A percentile compares a stretch with the other conserved stretches of the same genome.
phyloP scores from a whole-genome alignment of 2,329 filamentous ascomycete species.

The Fusarium lyarnte region DNA sequence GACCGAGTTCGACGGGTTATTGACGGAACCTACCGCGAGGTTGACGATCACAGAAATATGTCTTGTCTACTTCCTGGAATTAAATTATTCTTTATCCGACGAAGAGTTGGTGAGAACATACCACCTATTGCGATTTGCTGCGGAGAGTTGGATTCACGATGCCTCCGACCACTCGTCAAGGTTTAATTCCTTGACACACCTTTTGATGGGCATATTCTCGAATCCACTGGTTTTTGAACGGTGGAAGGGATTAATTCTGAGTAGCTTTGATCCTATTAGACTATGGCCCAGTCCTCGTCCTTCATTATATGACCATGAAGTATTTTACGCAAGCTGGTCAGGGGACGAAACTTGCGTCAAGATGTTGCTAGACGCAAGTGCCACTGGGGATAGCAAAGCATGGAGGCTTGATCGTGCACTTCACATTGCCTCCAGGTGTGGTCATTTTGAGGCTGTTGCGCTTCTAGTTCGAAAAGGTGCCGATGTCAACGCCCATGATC shows the following conservation, averaged over 20 bases:
- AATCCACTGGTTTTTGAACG: not conserved
- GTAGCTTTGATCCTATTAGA: too few species aligned
- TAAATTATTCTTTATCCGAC: not conserved
- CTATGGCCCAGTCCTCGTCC: too few species aligned
- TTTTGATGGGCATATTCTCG: not conserved
- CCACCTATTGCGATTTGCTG: not conserved
- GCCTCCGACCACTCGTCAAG: too few species aligned
- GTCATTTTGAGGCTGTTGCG: accelerated
- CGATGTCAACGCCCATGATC: not conserved
- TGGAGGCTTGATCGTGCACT: not conserved
- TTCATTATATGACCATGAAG: not conserved
- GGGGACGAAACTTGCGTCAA: not conserved
- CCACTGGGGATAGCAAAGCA: accelerated
- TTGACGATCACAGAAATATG: accelerated
- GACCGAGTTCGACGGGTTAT: accelerated
- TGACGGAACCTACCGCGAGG: accelerated
- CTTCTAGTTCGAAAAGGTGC: not conserved
- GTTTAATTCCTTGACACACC: not conserved
- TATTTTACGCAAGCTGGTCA: not conserved
- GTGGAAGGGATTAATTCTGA: too few species aligned
- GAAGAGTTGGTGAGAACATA: not conserved
- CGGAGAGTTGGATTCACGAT: too few species aligned
- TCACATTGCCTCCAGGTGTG: accelerated
- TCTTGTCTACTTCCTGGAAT: not conserved
- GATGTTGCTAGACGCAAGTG: not conserved